Conservation (phyloP, 148 eudicot genomes). For the Nepenthes mirabilis region DNA sequence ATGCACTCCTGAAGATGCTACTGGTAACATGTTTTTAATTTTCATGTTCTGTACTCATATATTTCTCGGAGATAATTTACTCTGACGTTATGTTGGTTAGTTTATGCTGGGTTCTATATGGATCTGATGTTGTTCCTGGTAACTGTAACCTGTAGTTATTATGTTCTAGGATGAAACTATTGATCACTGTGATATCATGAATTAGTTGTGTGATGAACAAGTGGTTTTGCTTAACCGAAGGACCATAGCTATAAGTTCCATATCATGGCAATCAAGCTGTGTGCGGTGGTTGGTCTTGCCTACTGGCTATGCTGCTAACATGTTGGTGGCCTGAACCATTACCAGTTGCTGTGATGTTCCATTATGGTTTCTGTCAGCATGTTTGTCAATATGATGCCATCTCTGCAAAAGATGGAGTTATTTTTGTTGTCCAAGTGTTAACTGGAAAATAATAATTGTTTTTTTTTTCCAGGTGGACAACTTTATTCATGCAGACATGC, state of each 20-base stretch:
- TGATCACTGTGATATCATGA: too few relatives aligned
- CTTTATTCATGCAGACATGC: constrained; percentile 99
- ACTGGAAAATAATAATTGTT: neutral
- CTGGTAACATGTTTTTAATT: constrained; percentile 32
- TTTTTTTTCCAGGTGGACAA: constrained; percentile 63
- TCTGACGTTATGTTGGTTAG: neutral
- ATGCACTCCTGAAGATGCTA: constrained; percentile 91
- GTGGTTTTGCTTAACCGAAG: too few relatives aligned
- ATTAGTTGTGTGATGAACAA: too few relatives aligned
- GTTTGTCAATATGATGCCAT: neutral
- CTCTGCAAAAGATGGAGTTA: neutral
- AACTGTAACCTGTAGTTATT: too few relatives aligned
- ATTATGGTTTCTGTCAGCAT: neutral
- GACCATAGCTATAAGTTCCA: too few relatives aligned
- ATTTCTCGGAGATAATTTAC: neutral
- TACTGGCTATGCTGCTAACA: too few relatives aligned
- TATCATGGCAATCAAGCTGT: too few relatives aligned
- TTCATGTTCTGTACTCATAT: neutral
- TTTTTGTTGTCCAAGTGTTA: neutral
- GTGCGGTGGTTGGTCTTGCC: too few relatives aligned
- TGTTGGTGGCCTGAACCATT: too few relatives aligned
- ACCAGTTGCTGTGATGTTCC: too few relatives aligned
- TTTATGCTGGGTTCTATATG: neutral
- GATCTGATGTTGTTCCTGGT: too few relatives aligned
- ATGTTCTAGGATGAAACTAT: too few relatives aligned